phyloP scores from a whole-genome alignment of 2,329 filamentous ascomycete species.

The Endocalyx cinctus region DNA sequence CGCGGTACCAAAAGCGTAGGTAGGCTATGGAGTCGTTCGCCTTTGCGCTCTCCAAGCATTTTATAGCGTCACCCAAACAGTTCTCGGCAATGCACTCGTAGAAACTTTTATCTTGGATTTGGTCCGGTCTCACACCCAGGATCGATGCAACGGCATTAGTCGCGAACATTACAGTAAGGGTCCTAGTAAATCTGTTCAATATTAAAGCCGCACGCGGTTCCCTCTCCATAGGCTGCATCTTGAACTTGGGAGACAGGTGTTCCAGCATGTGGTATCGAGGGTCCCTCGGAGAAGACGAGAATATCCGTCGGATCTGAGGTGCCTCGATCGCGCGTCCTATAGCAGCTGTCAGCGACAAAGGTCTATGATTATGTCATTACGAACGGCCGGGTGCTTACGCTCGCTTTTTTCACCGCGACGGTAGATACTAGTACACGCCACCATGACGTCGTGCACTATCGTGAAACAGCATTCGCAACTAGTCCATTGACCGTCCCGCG shows the following conservation, averaged over 20 bases:
- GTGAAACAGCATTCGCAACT: slow-evolving; percentile 88
- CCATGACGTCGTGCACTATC: slow-evolving; percentile 80
- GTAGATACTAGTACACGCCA: slow-evolving; percentile 80
- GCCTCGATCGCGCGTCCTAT: slow-evolving; percentile 72
- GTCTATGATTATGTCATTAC: slow-evolving; percentile 2
- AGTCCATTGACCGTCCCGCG: slow-evolving; percentile 66
- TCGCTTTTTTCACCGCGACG: slow-evolving; percentile 63
- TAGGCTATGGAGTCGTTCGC: slow-evolving; percentile 90
- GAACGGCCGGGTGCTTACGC: slow-evolving; percentile 50
- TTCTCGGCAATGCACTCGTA: slow-evolving; percentile 81
- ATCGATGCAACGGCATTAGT: slow-evolving; percentile 73
- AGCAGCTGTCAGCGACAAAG: slow-evolving; percentile 4
- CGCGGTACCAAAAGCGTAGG: slow-evolving; percentile 77
- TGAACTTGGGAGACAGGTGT: slow-evolving; percentile 78
- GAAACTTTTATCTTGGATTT: slow-evolving; percentile 73
- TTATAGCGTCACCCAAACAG: slow-evolving; percentile 70
- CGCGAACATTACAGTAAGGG: slow-evolving; percentile 80
- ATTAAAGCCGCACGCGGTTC: slow-evolving; percentile 82
- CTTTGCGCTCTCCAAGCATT: slow-evolving; percentile 79
- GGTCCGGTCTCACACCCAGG: slow-evolving; percentile 64
- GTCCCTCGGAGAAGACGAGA: slow-evolving; percentile 76
- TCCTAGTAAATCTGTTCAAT: slow-evolving; percentile 79
- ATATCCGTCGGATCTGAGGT: slow-evolving; percentile 71
- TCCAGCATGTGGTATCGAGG: slow-evolving; percentile 88
- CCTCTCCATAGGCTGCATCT: slow-evolving; percentile 56